Evolutionary conservation across 371 early-diverging fungal genomes (phyloP), one percentile per base, ranked within the genome.

Genomic region (Rhizomucor pusillus): DNA sequence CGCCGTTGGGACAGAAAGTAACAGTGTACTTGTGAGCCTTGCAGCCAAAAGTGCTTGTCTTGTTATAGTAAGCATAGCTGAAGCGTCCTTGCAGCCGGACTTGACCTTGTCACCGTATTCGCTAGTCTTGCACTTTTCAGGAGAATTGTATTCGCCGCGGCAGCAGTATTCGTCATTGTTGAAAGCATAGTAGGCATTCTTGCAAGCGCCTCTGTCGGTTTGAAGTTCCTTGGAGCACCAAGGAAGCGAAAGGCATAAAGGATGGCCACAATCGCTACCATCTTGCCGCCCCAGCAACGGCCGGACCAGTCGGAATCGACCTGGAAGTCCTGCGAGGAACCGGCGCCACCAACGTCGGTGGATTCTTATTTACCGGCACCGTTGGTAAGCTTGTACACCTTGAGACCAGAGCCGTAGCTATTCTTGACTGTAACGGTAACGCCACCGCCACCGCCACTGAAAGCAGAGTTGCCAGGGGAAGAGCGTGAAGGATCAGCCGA

Each of bases 61-160:
- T n/a, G n/a, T n/a, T n/a, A n/a, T n/a, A n/a, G n/a, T n/a, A n/a
- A 43, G 62, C 57, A 58, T 55, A 69, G 9, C 63, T 59, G 60
- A 69, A 9, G 69, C 80, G 57, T 80, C 71, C 5, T 76, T 75
- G 54, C 77, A 76, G 9, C 41, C 56, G 29, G 43, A 52, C 48
- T 73, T 67, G 22, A 73, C 67, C 5, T 46, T 44, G 1, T 54
- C 33, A 19, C 73, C 56, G 29, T 61, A 77, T 16, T 50, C 16
- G 47, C 61, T 71, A n/a, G 63, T 45, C 7, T 39, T 47, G 29
- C 77, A 77, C 19, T 47, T n/a, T n/a, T n/a, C n/a, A n/a, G n/a
- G n/a, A n/a, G n/a, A n/a, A n/a, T n/a, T n/a, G n/a, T n/a, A n/a
- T n/a, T n/a, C n/a, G n/a, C n/a, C n/a, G n/a, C n/a, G n/a, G n/a